Base-by-base conservation (phyloP, 2,329 filamentous ascomycete genomes). In the Paraphaeosphaeria minitans region DNA sequence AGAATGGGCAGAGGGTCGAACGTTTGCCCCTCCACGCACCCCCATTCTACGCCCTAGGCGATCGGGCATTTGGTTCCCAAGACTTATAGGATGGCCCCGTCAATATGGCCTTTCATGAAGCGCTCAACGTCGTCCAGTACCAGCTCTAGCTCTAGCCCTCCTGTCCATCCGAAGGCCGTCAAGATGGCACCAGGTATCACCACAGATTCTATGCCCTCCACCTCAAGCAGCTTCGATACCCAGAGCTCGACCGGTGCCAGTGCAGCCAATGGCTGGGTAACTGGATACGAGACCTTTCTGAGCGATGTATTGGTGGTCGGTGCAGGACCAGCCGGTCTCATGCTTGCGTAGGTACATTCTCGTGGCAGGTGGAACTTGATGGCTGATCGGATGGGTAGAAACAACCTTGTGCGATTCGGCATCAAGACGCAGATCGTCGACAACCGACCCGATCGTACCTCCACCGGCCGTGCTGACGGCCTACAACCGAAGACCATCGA, bases 401-500 rank as follows among this genome's bases (percentile, higher is more conserved):
- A 81, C 35, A 83, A 85, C 63, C 79, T 92, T 37, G 84, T 84
- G 19, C 83, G 88, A 9, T 90, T 85, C 67, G 89, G 89, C 14
- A 85, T 91, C 67, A 85, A 85, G 56, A 83, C 85, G 3, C 82
- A 83, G 42, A 82, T 92, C 46, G 80, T 92, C 50, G 90, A 92
- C 77, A 88, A 92, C 70, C 80, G 89, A 62, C 80, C 84, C 35
- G 85, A 89, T 66, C 86, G 86, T 68, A 93, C 90, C 1, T 81
- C 85, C 6, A 88, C 87, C 9, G 89, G 89, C 43, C 81, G 85
- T 57, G 89, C 89, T 61, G 90, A 92, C 73, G 89, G 89, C 42
- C 79, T 92, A 53, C 89, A 92, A 69, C 89, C 89, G 46, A 92
- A 92, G 77, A 89, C 89, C 0, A 90, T 93, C 67, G 89, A 92